Conservation (phyloP, 192 early-diverging fungal species). For the Thamnidium elegans region DNA sequence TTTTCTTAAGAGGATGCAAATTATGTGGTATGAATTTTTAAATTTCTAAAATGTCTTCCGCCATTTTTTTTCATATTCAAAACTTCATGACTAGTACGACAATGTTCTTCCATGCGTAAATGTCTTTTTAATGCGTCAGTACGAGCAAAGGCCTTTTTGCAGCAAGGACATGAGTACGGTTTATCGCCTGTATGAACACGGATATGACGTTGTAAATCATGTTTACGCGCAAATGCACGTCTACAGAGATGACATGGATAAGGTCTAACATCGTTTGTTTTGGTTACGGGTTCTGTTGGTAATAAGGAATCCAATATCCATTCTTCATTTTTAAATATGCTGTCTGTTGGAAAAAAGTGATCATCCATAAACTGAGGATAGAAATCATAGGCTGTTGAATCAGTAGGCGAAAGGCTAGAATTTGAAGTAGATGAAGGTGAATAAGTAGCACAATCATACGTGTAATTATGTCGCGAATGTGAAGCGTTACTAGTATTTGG, state of each 20-base stretch:
- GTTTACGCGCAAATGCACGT: constrained; percentile 71
- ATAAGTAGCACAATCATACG: not conserved
- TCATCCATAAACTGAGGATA: not conserved
- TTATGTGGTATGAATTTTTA: not conserved
- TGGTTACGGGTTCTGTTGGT: not conserved
- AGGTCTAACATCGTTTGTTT: constrained; percentile 27
- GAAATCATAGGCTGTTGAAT: not conserved
- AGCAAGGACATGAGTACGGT: constrained; percentile 67
- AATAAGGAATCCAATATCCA: no score
- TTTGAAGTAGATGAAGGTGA: not conserved
- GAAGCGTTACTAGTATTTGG: not conserved
- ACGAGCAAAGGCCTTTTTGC: constrained; percentile 68
- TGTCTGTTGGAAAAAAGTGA: not conserved
- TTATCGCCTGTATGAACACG: constrained; percentile 62
- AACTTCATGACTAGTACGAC: constrained; percentile 36
- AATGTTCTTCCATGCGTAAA: constrained; percentile 53
- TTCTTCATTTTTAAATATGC: no score
- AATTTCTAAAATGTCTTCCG: constrained; percentile 6
- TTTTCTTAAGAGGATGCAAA: not conserved
- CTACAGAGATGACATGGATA: constrained; percentile 62
- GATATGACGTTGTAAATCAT: constrained; percentile 74
- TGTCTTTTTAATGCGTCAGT: constrained; percentile 77
- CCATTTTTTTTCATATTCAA: constrained; percentile 18
- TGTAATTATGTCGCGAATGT: no score
- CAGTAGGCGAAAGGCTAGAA: not conserved